These are phyloP conservation scores for Cladophialophora immunda DNA, from an alignment of 2,329 filamentous ascomycete genomes.

Conservation along the genomic window DNA sequence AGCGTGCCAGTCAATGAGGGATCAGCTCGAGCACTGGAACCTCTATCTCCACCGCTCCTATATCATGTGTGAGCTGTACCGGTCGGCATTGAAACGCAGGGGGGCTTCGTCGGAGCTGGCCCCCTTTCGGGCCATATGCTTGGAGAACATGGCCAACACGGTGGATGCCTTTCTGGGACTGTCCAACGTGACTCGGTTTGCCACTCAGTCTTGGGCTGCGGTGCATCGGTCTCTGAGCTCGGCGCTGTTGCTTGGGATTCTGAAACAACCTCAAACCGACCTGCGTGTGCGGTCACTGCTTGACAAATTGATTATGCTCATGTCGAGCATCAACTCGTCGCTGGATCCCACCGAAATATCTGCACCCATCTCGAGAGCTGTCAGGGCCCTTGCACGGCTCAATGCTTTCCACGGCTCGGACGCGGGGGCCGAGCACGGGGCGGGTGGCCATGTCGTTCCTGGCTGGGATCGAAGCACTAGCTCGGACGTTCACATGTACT, in stretches of 20 bases:
- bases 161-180: slow-evolving; percentile 28
- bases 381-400: slow-evolving; percentile 10
- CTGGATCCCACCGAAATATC: slow-evolving; percentile 13
- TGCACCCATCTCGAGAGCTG: slow-evolving; percentile 14
- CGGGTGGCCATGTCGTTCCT: not conserved
- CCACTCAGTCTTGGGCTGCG: slow-evolving; percentile 12
- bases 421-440: not conserved
- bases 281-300: not conserved
- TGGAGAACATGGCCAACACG: slow-evolving; percentile 24
- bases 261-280: slow-evolving; percentile 14
- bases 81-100: slow-evolving; percentile 62
- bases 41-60: slow-evolving; percentile 69
- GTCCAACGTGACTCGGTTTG: slow-evolving; percentile 20
- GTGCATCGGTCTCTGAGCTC: slow-evolving; percentile 21
- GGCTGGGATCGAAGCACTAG: not conserved
- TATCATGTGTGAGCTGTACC: slow-evolving; percentile 67
- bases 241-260: slow-evolving; percentile 22
- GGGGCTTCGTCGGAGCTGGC: slow-evolving; percentile 43
- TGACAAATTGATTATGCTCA: slow-evolving; percentile 12
- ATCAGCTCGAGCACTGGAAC: slow-evolving; percentile 67
- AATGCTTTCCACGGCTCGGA: not conserved
- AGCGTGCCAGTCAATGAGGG: slow-evolving; percentile 50
- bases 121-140: slow-evolving; percentile 10
- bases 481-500: not conserved
- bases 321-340: slow-evolving; percentile 11